Conservation (phyloP, 73 alveolate genomes). For the Paramecium caudatum region DNA sequence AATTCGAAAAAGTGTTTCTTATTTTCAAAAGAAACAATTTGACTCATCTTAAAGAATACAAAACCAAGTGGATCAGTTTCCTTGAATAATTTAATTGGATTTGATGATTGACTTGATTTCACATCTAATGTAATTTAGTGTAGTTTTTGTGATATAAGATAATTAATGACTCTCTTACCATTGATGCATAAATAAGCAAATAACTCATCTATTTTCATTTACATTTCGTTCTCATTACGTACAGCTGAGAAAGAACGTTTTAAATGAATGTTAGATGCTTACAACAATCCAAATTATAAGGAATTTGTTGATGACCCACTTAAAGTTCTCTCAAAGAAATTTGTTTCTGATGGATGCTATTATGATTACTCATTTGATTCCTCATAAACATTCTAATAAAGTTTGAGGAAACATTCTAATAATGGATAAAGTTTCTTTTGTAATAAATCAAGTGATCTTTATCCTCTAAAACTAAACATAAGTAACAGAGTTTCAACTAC, state of each 20-base stretch:
- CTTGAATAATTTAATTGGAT: constrained; percentile 11
- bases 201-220: constrained; percentile 56
- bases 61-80: constrained; percentile 60
- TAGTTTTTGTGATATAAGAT: constrained; percentile 3
- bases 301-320: constrained; percentile 54
- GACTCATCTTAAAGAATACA: constrained; percentile 55
- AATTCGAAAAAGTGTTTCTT: constrained; percentile 34
- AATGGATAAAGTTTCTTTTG: constrained; percentile 45
- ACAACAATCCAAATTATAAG: constrained; percentile 11
- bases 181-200: constrained; percentile 51
- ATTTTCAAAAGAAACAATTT: constrained; percentile 41
- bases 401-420: constrained; percentile 12
- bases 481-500: constrained; percentile 58
- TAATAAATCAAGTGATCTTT: constrained; percentile 9
- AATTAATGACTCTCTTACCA: constrained; percentile 43
- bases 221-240: constrained; percentile 39
- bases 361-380: neutral
- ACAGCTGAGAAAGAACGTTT: constrained; percentile 39
- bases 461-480: neutral
- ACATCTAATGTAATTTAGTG: neutral
- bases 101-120: neutral
- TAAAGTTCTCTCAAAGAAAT: constrained; percentile 33
- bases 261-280: constrained; percentile 15
- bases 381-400: constrained; percentile 14
- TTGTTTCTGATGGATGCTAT: neutral